phyloP scores from a whole-genome alignment of 331 rosid species.

The Malus hybrid region DNA sequence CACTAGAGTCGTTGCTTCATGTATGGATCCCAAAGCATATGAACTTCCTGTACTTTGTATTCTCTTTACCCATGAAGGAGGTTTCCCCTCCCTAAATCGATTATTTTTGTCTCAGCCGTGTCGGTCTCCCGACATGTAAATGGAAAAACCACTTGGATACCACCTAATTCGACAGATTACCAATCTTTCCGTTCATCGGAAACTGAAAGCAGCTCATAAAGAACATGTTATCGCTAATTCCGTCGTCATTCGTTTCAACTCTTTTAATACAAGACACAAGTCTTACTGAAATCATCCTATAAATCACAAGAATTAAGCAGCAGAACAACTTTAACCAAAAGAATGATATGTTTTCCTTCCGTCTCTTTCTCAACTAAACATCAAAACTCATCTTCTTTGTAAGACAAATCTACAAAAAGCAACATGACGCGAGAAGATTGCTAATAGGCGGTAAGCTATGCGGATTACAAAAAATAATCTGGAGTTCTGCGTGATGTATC shows the following conservation, averaged over 20 bases:
- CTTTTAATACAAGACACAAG: constrained; percentile 7
- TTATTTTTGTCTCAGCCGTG: background rate
- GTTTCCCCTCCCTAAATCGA: background rate
- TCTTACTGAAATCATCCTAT: constrained; percentile 11
- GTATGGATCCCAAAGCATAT: background rate
- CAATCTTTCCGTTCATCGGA: background rate
- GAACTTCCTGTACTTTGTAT: background rate
- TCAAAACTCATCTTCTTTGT: constrained; percentile 26
- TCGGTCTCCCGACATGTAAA: background rate
- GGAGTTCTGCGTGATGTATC: constrained; percentile 30
- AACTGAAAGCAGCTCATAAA: constrained; percentile 1
- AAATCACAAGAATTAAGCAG: constrained; percentile 15
- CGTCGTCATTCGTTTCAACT: background rate
- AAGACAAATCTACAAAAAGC: constrained; percentile 24
- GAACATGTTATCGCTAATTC: constrained; percentile 6
- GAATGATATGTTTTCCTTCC: constrained; percentile 9
- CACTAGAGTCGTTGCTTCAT: constrained; percentile 1
- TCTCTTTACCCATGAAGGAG: background rate
- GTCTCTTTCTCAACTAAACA: constrained; percentile 16
- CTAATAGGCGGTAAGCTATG: constrained; percentile 7
- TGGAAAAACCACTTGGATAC: background rate
- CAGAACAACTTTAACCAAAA: constrained; percentile 21
- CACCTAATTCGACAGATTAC: background rate
- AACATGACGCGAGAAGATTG: constrained; percentile 16
- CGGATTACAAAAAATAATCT: constrained; percentile 35